phyloP scores from a whole-genome alignment of 2,329 filamentous ascomycete species.

The Myriosclerotinia curreyana region DNA sequence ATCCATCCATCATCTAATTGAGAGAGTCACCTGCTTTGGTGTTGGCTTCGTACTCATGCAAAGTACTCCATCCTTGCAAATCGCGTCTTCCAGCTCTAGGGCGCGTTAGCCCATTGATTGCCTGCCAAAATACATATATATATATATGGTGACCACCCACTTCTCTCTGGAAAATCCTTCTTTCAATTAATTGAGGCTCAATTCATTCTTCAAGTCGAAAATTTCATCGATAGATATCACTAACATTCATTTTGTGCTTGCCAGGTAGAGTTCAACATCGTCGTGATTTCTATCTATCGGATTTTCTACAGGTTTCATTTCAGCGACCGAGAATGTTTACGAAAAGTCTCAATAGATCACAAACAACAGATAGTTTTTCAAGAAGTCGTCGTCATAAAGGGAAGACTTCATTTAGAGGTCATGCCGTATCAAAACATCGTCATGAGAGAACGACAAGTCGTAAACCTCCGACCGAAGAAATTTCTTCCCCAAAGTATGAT shows the following conservation, averaged over 20 bases:
- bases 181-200: slow-evolving; percentile 16
- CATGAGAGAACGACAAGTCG: slow-evolving; percentile 31
- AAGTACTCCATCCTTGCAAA: background rate
- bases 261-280: slow-evolving; percentile 4
- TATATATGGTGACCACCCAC: slow-evolving; percentile 15
- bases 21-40: slow-evolving; percentile 19
- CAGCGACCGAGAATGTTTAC: slow-evolving; percentile 32
- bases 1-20: too few species aligned
- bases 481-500: slow-evolving; percentile 32
- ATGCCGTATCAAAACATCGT: slow-evolving; percentile 40
- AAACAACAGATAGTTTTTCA: slow-evolving; percentile 38
- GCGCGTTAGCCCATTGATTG: slow-evolving; percentile 19
- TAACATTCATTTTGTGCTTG: slow-evolving; percentile 7
- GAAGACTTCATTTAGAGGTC: slow-evolving; percentile 39
- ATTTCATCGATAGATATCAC: background rate
- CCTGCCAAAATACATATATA: slow-evolving; percentile 10
- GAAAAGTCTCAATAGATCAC: slow-evolving; percentile 34
- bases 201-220: background rate
- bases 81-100: slow-evolving; percentile 9
- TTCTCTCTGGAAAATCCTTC: slow-evolving; percentile 3
- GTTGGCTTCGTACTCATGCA: slow-evolving; percentile 10
- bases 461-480: slow-evolving; percentile 35
- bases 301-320: background rate
- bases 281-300: slow-evolving; percentile 1
- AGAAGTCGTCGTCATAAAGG: slow-evolving; percentile 33